phyloP scores from a whole-genome alignment of 495 filamentous ascomycete species.

The Lepidopterella palustris region DNA sequence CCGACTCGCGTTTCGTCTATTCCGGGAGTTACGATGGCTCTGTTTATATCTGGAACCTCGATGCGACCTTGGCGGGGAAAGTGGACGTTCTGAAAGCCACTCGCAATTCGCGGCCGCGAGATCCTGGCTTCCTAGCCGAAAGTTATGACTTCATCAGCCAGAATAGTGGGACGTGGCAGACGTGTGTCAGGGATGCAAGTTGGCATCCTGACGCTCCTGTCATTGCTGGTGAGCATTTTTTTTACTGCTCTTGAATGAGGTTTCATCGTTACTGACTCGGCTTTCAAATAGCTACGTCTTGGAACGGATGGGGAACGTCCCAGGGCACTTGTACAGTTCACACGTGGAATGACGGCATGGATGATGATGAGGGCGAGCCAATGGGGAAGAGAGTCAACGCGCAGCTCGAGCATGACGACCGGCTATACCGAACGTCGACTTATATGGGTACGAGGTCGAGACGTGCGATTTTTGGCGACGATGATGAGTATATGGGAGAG shows the following conservation, averaged over 20 bases:
- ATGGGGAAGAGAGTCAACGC: conserved; percentile 53
- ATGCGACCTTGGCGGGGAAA: conserved; percentile 74
- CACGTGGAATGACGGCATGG: conserved; percentile 61
- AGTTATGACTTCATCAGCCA: conserved; percentile 31
- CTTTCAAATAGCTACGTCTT: conserved; percentile 59
- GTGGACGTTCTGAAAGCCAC: conserved; percentile 74
- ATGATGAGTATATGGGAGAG: conserved; percentile 17
- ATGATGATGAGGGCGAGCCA: conserved; percentile 60
- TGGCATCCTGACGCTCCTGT: conserved; percentile 93
- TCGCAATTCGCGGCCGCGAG: conserved; percentile 48
- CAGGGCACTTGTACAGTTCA: conserved; percentile 71
- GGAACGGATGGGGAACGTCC: conserved; percentile 66
- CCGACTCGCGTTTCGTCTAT: conserved; percentile 89
- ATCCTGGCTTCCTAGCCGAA: conserved; percentile 33
- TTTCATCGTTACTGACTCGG: background rate
- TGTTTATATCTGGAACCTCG: conserved; percentile 88
- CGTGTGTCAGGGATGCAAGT: conserved; percentile 84
- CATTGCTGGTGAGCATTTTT: conserved; percentile 62
- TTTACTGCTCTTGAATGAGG: background rate
- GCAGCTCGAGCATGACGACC: conserved; percentile 38
- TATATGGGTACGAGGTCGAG: background rate
- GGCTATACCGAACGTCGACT: conserved; percentile 10
- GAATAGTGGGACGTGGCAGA: conserved; percentile 53
- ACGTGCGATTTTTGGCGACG: conserved; percentile 18
- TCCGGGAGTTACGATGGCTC: conserved; percentile 80